Percentiles rank a stretch among this genome's conserved stretches.
phyloP scores from a whole-genome alignment of 306 rosid genomes.

The Rosa persica region DNA sequence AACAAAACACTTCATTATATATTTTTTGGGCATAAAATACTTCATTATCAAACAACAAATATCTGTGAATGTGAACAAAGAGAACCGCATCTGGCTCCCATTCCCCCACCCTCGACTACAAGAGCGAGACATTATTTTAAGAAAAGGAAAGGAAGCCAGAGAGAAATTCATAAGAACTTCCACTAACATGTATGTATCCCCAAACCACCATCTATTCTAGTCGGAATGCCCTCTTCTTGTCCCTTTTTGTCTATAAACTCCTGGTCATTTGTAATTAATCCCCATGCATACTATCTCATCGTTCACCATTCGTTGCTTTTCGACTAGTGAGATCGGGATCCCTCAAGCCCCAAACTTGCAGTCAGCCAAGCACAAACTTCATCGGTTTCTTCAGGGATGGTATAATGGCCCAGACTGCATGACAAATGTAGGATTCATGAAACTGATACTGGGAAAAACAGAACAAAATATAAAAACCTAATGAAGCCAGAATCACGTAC shows the following conservation, averaged over 20 bases:
- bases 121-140: conserved; percentile 12
- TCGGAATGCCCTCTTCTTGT: conserved; percentile 33
- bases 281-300: neutral
- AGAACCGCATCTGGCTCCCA: neutral
- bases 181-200: conserved; percentile 37
- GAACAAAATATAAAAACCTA: conserved; percentile 5
- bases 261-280: conserved; percentile 18
- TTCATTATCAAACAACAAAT: conserved; percentile 25
- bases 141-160: neutral
- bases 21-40: neutral
- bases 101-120: neutral
- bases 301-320: neutral
- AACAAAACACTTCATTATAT: neutral
- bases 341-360: conserved; percentile 66
- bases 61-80: conserved; percentile 11
- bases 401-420: conserved; percentile 91
- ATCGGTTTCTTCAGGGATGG: conserved; percentile 87
- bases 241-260: conserved; percentile 25
- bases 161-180: conserved; percentile 36
- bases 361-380: conserved; percentile 87
- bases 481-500: conserved; percentile 38
- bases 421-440: neutral
- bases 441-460: conserved; percentile 15
- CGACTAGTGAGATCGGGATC: conserved; percentile 52
- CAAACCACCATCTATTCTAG: conserved; percentile 47